phyloP scores from a whole-genome alignment of 768 basidiomycete genomes.

The Mycena chlorophos region DNA sequence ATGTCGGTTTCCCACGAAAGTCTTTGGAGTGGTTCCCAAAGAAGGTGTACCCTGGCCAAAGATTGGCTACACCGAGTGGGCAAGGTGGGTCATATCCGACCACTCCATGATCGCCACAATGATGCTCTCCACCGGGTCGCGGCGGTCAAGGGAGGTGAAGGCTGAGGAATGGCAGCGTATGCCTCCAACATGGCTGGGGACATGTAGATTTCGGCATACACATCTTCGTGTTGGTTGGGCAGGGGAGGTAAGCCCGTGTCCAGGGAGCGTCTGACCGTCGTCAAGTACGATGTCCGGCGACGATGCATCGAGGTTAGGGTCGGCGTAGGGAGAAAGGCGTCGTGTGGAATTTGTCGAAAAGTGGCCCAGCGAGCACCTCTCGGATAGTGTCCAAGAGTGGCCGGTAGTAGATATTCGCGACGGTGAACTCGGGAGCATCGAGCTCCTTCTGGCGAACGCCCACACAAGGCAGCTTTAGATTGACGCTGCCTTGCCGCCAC shows the following conservation, averaged over 20 bases:
- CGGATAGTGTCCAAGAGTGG: constrained; percentile 18
- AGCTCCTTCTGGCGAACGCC: constrained; percentile 8
- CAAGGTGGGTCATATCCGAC: constrained; percentile 26
- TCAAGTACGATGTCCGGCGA: not conserved
- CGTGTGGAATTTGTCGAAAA: constrained; percentile 7
- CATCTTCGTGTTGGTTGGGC: constrained; percentile 7
- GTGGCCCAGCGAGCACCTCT: constrained; percentile 7
- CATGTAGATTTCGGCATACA: constrained; percentile 24
- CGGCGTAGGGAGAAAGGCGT: constrained; percentile 17
- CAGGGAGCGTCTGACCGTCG: not conserved
- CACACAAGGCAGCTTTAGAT: not conserved
- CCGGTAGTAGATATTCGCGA: constrained; percentile 23
- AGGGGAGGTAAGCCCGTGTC: constrained; percentile 3
- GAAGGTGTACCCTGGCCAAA: constrained; percentile 23
- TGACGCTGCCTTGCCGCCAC: not conserved
- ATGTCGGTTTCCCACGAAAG: not conserved
- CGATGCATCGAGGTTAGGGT: constrained; percentile 6
- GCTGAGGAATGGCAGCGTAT: constrained; percentile 11
- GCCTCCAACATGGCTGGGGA: constrained; percentile 9
- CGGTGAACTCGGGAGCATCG: constrained; percentile 21
- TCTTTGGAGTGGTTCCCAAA: too few species aligned
- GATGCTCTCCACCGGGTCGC: constrained; percentile 12
- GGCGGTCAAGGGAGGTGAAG: not conserved
- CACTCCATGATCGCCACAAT: constrained; percentile 26
- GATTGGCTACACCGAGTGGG: constrained; percentile 18